Evolutionary conservation across 768 basidiomycete species (phyloP).

Genomic region (Boletus pseudo-olivaceus): DNA sequence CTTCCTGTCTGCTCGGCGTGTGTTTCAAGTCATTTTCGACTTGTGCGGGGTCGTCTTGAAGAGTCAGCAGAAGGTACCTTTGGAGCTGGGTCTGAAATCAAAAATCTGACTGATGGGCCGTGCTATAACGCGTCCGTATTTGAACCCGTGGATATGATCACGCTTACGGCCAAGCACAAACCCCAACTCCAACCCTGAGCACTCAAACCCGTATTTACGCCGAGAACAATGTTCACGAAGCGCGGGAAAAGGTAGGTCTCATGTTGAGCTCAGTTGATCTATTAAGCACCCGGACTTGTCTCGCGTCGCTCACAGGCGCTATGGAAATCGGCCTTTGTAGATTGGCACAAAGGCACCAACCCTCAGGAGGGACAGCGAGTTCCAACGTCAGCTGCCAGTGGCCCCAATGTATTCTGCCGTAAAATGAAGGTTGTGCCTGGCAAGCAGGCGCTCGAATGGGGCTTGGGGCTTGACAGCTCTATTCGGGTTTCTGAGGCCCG

Average conservation of each 20-base stretch:
- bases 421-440: constrained; percentile 17
- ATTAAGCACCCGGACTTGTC: background rate
- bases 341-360: background rate
- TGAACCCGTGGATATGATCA: background rate
- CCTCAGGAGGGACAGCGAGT: background rate
- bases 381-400: constrained; percentile 2
- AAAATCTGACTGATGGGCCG: too few species aligned
- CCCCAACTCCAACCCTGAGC: background rate
- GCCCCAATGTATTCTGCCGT: constrained; percentile 12
- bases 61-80: too few species aligned
- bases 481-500: constrained; percentile 7
- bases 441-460: constrained; percentile 2
- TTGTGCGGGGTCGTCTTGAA: background rate
- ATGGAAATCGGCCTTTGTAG: background rate
- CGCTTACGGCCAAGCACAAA: background rate
- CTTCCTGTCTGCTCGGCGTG: background rate
- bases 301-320: background rate
- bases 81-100: background rate
- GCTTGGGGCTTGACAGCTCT: background rate
- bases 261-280: background rate
- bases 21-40: constrained; percentile 1
- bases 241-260: background rate
- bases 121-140: background rate
- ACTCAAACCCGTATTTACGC: background rate
- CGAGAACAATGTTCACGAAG: background rate